phyloP scores from a whole-genome alignment of 306 rosid species.

The Prunus dulcis region DNA sequence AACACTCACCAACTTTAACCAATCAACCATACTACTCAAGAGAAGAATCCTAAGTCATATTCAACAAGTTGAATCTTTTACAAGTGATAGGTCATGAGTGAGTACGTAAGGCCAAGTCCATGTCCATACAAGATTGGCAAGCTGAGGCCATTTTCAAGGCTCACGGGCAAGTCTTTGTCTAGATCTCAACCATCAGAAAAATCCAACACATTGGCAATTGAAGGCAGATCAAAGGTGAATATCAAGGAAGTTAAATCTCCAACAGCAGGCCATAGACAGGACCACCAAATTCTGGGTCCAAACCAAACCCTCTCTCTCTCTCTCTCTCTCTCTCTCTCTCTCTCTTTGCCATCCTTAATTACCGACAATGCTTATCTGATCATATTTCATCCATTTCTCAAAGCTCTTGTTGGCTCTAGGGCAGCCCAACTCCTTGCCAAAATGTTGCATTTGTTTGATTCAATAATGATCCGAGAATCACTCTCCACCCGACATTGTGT shows the following conservation, averaged over 20 bases:
- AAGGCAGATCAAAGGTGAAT: background rate
- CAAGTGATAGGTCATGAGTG: background rate
- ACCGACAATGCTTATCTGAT: background rate
- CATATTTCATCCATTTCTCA: background rate
- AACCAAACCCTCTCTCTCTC: no score
- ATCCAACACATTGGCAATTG: background rate
- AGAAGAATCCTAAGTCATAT: background rate
- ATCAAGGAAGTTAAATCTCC: background rate
- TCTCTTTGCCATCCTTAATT: background rate
- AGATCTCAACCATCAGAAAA: background rate
- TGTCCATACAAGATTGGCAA: background rate
- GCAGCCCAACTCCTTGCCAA: background rate
- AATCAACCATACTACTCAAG: background rate
- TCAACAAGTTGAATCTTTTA: background rate
- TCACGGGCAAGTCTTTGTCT: background rate
- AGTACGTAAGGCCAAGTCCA: background rate
- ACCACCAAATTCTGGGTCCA: conserved; percentile 13
- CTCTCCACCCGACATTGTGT: background rate
- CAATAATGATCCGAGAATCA: conserved; percentile 11
- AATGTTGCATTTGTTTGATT: background rate
- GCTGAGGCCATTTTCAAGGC: background rate
- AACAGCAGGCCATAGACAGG: background rate
- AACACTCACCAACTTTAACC: background rate
- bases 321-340: no score
- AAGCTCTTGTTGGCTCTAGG: background rate